These are phyloP conservation scores for Stephanodiscus minutulus DNA, from an alignment of 108 stramenopile species.

Conservation along the genomic window DNA sequence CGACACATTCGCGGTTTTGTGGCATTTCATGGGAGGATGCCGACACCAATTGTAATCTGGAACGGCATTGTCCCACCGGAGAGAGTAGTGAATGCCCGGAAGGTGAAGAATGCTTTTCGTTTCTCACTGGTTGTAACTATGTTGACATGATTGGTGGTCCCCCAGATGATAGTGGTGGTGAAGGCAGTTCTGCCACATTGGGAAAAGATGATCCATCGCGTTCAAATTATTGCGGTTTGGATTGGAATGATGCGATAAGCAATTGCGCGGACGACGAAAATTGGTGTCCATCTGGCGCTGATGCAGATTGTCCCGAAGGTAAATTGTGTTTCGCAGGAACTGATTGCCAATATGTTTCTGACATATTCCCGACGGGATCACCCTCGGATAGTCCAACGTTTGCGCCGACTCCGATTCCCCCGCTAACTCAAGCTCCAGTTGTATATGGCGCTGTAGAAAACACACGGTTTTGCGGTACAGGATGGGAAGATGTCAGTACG, in stretches of 20 bases:
- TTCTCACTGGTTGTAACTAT: constrained; percentile 32
- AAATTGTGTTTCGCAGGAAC: constrained; percentile 41
- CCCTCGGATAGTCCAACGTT: constrained; percentile 8
- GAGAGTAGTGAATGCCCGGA: constrained; percentile 19
- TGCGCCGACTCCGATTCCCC: neutral
- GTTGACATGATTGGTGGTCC: constrained; percentile 33
- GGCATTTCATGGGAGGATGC: constrained; percentile 42
- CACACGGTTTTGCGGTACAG: constrained; percentile 28
- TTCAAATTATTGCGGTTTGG: constrained; percentile 32
- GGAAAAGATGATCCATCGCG: constrained; percentile 17
- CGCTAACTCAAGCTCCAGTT: constrained; percentile 17
- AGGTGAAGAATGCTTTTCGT: constrained; percentile 26
- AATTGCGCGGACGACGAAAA: constrained; percentile 22
- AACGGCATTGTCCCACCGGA: constrained; percentile 40
- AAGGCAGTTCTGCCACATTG: neutral
- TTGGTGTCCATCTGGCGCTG: constrained; percentile 43
- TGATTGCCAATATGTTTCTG: constrained; percentile 31
- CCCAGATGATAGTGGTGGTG: neutral
- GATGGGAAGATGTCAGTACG: constrained; percentile 34
- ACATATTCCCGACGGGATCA: constrained; percentile 30
- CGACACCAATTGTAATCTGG: constrained; percentile 26
- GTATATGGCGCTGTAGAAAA: constrained; percentile 26
- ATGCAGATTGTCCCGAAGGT: constrained; percentile 41
- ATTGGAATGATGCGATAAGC: constrained; percentile 38
- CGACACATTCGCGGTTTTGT: constrained; percentile 36